A percentile compares a stretch with the other conserved stretches of the same genome.
Conservation (phyloP, 306 rosid species). For the Rubus parviflorus region DNA sequence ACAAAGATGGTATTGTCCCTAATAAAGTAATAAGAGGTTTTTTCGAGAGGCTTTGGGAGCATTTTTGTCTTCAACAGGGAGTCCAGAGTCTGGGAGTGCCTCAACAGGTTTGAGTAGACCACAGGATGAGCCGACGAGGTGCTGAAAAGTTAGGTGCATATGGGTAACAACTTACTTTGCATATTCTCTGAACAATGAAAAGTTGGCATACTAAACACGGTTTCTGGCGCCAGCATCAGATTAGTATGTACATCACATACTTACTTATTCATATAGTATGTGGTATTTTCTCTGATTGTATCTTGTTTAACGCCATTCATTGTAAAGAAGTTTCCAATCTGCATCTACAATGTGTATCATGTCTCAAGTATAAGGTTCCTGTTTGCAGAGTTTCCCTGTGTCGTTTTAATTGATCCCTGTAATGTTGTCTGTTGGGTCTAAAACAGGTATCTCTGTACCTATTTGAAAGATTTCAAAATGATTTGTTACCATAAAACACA, state of each 20-base stretch:
- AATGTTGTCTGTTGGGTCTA: no score
- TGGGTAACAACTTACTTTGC: constrained; percentile 27
- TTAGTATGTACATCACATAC: background rate
- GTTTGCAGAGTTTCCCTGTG: no score
- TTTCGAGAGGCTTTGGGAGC: constrained; percentile 81
- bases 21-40: constrained; percentile 86
- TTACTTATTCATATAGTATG: background rate
- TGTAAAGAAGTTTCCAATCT: background rate
- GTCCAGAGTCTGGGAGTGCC: constrained; percentile 36
- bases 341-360: background rate
- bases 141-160: constrained; percentile 18
- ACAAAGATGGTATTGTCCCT: constrained; percentile 79
- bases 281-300: background rate
- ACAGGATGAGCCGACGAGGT: constrained; percentile 25
- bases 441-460: background rate
- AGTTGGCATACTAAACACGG: background rate
- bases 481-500: background rate
- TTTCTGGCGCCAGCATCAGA: background rate
- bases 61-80: constrained; percentile 53
- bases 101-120: constrained; percentile 35
- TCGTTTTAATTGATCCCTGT: no score
- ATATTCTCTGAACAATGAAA: background rate
- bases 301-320: background rate
- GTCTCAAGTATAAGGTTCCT: no score
- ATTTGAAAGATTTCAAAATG: background rate